Base-by-base conservation (phyloP, 164 flowering plant species). In the Brasenia schreberi region DNA sequence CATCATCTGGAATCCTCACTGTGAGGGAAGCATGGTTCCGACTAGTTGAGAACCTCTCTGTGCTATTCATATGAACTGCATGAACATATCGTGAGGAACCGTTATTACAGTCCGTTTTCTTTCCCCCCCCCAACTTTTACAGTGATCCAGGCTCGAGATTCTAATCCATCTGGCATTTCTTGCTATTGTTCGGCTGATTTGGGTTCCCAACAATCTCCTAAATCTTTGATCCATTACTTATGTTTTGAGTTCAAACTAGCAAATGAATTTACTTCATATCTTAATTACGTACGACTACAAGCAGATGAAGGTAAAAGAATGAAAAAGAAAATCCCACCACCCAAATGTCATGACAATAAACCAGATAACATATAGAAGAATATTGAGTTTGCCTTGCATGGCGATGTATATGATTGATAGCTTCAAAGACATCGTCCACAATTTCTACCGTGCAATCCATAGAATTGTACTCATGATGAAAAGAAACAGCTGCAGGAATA, bases 381-480 rank as follows among this genome's bases (percentile, higher is more conserved):
- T 4, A 5, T 2, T 17, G 59, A 19, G 23, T n/a, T 17, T 83
- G 74, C 97, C 99, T 95, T 85, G 97, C 99, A 81, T 92, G 88
- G 65, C 74, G 75, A 75, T 92, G 90, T 73, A 95, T 92, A 71
- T 95, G 99, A 67, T 85, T 87, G 74, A 95, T 83, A 70, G 99
- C 99, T 63, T 82, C 85, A 74, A 78, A 58, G 5, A 95, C 92
- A 77, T 92, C 89, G 72, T 95, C 97, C 68, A 92, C 97, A 64
- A 88, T 77, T 81, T 95, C 99, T 67, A 95, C 66, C 9, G 99
- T 86, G 78, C 97, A 95, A 66, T 92, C 87, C 80, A 81, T 67
- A 59, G 96, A 87, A 71, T 78, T 87, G 81, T 95, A 95, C 70
- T 95, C 97, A 6, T 87, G 96, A 78, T 90, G 94, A 65, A 95